These are phyloP conservation scores for Syncephalis plumigaleata DNA, from an alignment of 371 early-diverging fungal species.

Conservation along the genomic window DNA sequence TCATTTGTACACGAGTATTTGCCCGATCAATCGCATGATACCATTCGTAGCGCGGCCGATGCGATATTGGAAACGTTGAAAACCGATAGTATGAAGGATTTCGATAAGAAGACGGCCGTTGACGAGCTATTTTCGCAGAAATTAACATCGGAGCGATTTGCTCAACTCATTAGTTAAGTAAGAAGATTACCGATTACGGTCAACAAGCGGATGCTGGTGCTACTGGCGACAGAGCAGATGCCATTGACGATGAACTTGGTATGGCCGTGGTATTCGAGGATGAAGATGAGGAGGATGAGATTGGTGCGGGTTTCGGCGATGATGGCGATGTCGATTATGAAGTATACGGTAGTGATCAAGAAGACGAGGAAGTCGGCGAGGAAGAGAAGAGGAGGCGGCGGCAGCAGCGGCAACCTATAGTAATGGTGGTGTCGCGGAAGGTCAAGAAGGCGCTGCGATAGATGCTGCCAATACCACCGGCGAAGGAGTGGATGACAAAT, in stretches of 20 bases:
- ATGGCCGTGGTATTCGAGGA: slow-evolving; percentile 62
- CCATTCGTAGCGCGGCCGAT: slow-evolving; percentile 80
- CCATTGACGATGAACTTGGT: slow-evolving; percentile 54
- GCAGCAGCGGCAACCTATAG: too few species aligned
- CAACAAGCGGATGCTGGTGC: slow-evolving; percentile 17
- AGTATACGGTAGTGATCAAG: slow-evolving; percentile 26
- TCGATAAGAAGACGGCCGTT: slow-evolving; percentile 71
- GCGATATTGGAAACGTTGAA: slow-evolving; percentile 69
- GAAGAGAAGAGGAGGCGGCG: too few species aligned
- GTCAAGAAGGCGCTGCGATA: slow-evolving; percentile 10
- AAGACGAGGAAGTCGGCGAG: slow-evolving; percentile 19
- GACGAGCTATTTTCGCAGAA: slow-evolving; percentile 45
- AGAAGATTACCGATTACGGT: slow-evolving; percentile 79
- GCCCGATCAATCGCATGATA: slow-evolving; percentile 81
- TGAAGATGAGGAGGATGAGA: slow-evolving; percentile 48
- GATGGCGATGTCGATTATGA: slow-evolving; percentile 19
- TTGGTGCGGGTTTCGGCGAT: slow-evolving; percentile 20
- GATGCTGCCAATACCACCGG: slow-evolving; percentile 5
- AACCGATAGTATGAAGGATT: slow-evolving; percentile 68
- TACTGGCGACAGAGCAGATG: slow-evolving; percentile 19
- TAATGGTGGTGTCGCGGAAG: slow-evolving; percentile 24
- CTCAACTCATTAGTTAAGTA: slow-evolving; percentile 79
- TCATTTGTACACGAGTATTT: slow-evolving; percentile 61
- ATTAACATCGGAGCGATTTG: slow-evolving; percentile 60
- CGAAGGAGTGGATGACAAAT: slow-evolving; percentile 15